These are phyloP conservation scores for Bipolaris bicolor DNA, from an alignment of 2,329 filamentous ascomycete species.

Conservation along the genomic window DNA sequence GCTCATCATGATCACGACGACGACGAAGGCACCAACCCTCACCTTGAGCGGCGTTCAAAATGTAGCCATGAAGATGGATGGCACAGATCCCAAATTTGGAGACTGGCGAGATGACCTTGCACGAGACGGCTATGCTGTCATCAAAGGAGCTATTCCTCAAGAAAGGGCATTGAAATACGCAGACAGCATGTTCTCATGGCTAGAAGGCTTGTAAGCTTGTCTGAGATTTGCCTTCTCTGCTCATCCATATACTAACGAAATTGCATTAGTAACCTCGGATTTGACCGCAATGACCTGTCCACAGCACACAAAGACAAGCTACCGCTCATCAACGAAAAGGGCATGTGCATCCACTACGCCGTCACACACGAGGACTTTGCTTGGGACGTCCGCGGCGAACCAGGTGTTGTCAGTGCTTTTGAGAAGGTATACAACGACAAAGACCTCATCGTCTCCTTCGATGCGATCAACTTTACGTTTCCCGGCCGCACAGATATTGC, in stretches of 20 bases:
- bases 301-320: conserved; percentile 30
- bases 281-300: conserved; percentile 28
- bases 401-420: conserved; percentile 40
- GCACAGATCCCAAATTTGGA: conserved; percentile 30
- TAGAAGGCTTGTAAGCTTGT: conserved; percentile 42
- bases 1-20: conserved; percentile 20
- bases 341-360: conserved; percentile 40
- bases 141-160: conserved; percentile 54
- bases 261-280: conserved; percentile 24
- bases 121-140: conserved; percentile 40
- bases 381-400: conserved; percentile 50
- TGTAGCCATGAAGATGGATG: conserved; percentile 22
- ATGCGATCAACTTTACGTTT: conserved; percentile 48
- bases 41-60: conserved; percentile 17
- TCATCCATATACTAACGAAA: not conserved
- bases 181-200: conserved; percentile 32
- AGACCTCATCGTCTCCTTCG: conserved; percentile 49
- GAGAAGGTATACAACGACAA: conserved; percentile 44
- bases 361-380: conserved; percentile 51
- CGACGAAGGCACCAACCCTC: conserved; percentile 17
- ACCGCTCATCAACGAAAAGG: conserved; percentile 28
- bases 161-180: conserved; percentile 50
- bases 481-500: conserved; percentile 36
- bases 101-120: conserved; percentile 46
- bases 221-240: not conserved